Evolutionary conservation across 108 stramenopile genomes (phyloP), one percentile per base, ranked within the genome.

Genomic region (Cyclostephanos invisitatus): DNA sequence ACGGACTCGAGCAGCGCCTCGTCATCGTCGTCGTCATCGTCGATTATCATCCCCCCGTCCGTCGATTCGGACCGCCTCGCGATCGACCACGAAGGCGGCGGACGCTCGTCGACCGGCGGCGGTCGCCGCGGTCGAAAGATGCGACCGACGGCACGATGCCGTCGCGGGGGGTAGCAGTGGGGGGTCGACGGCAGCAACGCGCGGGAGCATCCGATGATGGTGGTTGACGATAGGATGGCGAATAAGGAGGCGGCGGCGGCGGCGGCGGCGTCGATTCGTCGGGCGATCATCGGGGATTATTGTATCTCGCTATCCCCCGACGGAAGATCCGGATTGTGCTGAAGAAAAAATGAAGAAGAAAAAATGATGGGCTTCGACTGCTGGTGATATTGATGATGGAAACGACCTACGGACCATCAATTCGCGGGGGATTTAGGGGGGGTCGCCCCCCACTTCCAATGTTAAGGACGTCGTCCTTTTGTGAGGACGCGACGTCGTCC

Each of bases 1-100:
- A 89, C 83, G 44, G 73, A 35, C 58, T 79, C 64, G 21, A 95
- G 74, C 17, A 95, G 72, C 55, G 67, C 24, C 59, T 87, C 83
- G 48, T 88, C 87, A 0, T 91, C 84, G 11, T 78, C 73, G 14
- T 66, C 70, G 58, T 35, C 21, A 32, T 57, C 44, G 58, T 28
- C 67, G 58, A 18, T 60, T 42, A 11, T 8, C 10, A 40, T 8
- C 4, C 32, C 59, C 3, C 37, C 48, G 51, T 40, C 40, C 40
- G 40, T 11, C 40, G 40, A 7, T 40, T 1, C 40, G 10, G 1
- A 11, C 40, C 24, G 14, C 12, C 24, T 53, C 55, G 22, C 55
- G 7, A 27, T 28, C 28, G 55, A 25, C n/a, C n/a, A n/a, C 28
- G 22, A 11, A 9, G 24, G 18, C 28, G 55, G 18, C 24, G 24